Evolutionary conservation across 768 basidiomycete genomes (phyloP).

Genomic region (Zangia roseola): DNA sequence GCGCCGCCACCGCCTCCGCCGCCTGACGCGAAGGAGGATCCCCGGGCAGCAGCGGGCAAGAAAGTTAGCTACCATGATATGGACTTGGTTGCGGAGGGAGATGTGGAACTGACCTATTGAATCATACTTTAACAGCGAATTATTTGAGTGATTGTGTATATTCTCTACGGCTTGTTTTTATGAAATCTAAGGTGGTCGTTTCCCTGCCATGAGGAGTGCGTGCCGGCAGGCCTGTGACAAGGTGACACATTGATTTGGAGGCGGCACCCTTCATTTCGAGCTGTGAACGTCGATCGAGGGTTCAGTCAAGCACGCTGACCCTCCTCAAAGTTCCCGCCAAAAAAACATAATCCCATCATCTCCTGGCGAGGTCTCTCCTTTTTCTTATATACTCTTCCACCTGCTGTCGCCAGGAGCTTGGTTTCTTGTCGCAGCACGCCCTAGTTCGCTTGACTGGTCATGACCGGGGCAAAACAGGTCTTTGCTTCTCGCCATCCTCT

Average conservation of each 20-base stretch:
- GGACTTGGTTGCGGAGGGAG: slow-evolving; percentile 87
- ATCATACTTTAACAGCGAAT: slow-evolving; percentile 24
- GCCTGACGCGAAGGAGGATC: slow-evolving; percentile 89
- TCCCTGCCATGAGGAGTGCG: slow-evolving; percentile 26
- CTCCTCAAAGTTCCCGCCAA: slow-evolving; percentile 13
- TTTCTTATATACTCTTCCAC: slow-evolving; percentile 9
- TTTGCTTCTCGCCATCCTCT: slow-evolving; percentile 54
- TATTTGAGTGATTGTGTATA: slow-evolving; percentile 24
- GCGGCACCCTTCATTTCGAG: slow-evolving; percentile 22
- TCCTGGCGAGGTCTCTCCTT: slow-evolving; percentile 27
- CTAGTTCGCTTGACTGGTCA: slow-evolving; percentile 10
- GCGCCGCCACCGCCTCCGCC: slow-evolving; percentile 78
- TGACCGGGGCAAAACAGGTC: slow-evolving; percentile 32
- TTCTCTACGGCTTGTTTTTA: slow-evolving; percentile 21
- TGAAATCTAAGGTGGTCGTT: slow-evolving; percentile 28
- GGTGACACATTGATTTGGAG: slow-evolving; percentile 25
- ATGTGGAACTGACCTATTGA: slow-evolving; percentile 53
- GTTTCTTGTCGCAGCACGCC: slow-evolving; percentile 10
- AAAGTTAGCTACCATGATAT: slow-evolving; percentile 95
- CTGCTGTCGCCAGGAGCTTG: slow-evolving; percentile 15
- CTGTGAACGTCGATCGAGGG: slow-evolving; percentile 29
- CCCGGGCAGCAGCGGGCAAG: slow-evolving; percentile 83
- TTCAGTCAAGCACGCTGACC: slow-evolving; percentile 12
- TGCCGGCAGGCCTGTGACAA: slow-evolving; percentile 25
- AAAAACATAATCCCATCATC: slow-evolving; percentile 16